Percentiles rank a stretch among this genome's conserved stretches.
Evolutionary conservation across 306 rosid genomes (phyloP).

Genomic region (Quercus robur): DNA sequence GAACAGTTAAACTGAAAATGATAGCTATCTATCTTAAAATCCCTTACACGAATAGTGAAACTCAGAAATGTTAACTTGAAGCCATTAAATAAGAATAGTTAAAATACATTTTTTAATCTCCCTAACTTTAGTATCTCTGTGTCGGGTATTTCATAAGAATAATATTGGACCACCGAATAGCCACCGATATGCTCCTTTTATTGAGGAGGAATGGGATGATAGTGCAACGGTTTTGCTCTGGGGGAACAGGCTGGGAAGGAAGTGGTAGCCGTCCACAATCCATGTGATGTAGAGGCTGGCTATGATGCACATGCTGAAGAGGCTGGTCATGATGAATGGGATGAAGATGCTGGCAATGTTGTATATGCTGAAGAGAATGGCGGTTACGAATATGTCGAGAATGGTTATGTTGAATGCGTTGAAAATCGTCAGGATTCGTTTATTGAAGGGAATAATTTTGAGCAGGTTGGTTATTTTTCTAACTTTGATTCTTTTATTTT

Average conservation of each 20-base stretch:
- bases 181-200: conserved; percentile 94
- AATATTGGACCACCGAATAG: conserved; percentile 98
- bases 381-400: not conserved
- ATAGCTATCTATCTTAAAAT: too few species aligned
- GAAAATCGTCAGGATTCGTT: conserved; percentile 5
- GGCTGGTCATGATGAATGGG: not conserved
- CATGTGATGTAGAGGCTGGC: conserved; percentile 32
- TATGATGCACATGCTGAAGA: conserved; percentile 30
- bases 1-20: too few species aligned
- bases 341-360: not conserved
- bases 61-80: too few species aligned
- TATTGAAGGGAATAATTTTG: conserved; percentile 21
- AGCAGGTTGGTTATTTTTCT: conserved; percentile 35
- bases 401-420: not conserved
- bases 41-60: too few species aligned
- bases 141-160: conserved; percentile 98
- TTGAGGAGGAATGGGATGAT: conserved; percentile 98
- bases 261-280: conserved; percentile 22
- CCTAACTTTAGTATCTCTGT: not conserved
- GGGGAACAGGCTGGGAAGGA: conserved; percentile 47
- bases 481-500: not conserved
- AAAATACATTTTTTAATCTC: too few species aligned
- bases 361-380: not conserved
- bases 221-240: conserved; percentile 48
- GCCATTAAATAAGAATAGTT: too few species aligned